These are phyloP conservation scores for Durotheca rogersii DNA, from an alignment of 495 filamentous ascomycete genomes.

Conservation along the genomic window DNA sequence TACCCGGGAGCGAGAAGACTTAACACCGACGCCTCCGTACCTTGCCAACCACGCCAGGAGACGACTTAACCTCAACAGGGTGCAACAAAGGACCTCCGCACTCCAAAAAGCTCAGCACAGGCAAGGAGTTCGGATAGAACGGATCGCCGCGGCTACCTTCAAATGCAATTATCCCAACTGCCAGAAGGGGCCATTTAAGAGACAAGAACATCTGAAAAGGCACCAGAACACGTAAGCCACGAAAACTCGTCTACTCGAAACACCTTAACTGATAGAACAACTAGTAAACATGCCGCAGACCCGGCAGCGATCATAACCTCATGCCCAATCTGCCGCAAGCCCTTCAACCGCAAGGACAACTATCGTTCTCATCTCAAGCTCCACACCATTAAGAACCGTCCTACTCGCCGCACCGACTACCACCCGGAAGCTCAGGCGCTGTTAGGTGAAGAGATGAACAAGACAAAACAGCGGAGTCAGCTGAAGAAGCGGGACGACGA, in stretches of 20 bases:
- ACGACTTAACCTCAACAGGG: conserved; percentile 32
- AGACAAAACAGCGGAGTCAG: conserved; percentile 32
- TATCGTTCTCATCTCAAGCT: conserved; percentile 41
- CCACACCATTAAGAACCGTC: conserved; percentile 34
- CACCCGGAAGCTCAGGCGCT: conserved; percentile 27
- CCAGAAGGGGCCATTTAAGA: conserved; percentile 53
- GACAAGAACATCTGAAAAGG: conserved; percentile 65
- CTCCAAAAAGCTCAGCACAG: conserved; percentile 36
- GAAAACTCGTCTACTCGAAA: conserved; percentile 26
- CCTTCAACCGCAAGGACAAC: conserved; percentile 41
- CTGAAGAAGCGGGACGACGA: conserved; percentile 16
- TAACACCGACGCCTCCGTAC: conserved; percentile 22
- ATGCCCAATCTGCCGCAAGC: conserved; percentile 36
- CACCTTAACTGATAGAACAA: conserved; percentile 2
- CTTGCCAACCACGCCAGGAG: conserved; percentile 20
- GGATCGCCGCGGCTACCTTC: conserved; percentile 25
- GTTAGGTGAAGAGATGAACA: conserved; percentile 31
- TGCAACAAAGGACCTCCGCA: conserved; percentile 36
- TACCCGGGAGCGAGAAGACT: conserved; percentile 8
- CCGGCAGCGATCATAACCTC: conserved; percentile 6
- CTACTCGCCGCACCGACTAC: conserved; percentile 34
- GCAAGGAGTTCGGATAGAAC: conserved; percentile 24
- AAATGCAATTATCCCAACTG: conserved; percentile 39
- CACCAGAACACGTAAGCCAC: conserved; percentile 56
- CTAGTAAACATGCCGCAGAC: conserved; percentile 28